Base-by-base conservation (phyloP, 345 rosid species). In the Laguncularia racemosa region DNA sequence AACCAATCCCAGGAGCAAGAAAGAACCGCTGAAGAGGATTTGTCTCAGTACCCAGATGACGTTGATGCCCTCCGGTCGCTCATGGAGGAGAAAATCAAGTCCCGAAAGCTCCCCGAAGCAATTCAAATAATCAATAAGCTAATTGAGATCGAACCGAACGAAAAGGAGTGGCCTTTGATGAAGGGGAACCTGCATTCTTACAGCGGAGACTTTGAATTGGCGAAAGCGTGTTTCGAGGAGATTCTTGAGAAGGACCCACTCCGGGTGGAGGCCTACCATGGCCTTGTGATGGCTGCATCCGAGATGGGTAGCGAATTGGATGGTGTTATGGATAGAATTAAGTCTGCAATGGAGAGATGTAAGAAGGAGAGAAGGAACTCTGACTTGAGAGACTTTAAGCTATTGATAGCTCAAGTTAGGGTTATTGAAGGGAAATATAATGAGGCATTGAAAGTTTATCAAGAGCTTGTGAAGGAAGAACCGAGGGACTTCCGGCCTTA, bases 401-500 rank as follows among this genome's bases (percentile, higher is more conserved):
- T 92, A 9, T 58, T 92, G 20, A 62, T 86, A 2, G 98, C 95
- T 0, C 98, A 92, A 59, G 77, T 92, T 57, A 69, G 78, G 49
- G 93, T 89, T 0, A 79, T 89, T 18, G 85, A 89, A 57, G 85
- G 80, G 65, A 83, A 73, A 16, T 85, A 81, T 59, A 40, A 20
- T 1, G 95, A 83, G 48, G 98, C 98, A 10, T 57, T 92, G 87
- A 83, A 74, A 73, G 77, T 86, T 50, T 89, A 92, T 44, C 83
- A 86, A 57, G 88, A 82, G 71, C 76, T 92, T 28, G 88, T 76
- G 67, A 84, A 80, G 61, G 96, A 92, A 71, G 96, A 92, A 44
- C 98, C 98, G 0, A 78, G 82, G 68, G 98, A 92, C 76, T 92
- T 89, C 47, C 79, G 96, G 77, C 96, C 98, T 2, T 89, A 89